phyloP scores from a whole-genome alignment of 78 protist genomes.

The Protostelium mycophagum region DNA sequence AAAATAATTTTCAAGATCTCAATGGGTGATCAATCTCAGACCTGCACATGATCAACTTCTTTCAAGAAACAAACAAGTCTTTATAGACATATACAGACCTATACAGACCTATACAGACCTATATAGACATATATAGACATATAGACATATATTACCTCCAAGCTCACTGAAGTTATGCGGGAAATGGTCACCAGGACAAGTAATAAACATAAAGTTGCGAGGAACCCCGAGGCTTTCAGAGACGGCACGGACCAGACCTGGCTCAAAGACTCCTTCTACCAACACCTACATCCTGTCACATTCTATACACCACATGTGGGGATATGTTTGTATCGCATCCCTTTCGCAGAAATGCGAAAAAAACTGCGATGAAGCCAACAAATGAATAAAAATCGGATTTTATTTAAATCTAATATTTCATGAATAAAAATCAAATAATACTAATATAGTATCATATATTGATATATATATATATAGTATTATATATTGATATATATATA shows the following conservation, averaged over 20 bases:
- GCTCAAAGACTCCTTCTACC: neutral
- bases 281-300: too few relatives aligned
- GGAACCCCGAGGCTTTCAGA: neutral
- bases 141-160: conserved; percentile 39
- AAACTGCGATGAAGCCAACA: too few relatives aligned
- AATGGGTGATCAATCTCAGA: neutral
- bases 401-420: neutral
- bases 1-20: neutral
- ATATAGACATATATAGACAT: too few relatives aligned
- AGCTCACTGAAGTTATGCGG: conserved; percentile 35
- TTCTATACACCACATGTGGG: too few relatives aligned
- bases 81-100: too few relatives aligned
- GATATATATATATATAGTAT: conserved; percentile 19
- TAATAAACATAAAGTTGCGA: conserved; percentile 46
- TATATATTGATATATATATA: conserved; percentile 6
- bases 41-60: neutral
- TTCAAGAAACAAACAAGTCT: neutral
- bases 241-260: neutral
- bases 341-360: too few relatives aligned
- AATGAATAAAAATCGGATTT: neutral
- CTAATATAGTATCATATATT: conserved; percentile 11
- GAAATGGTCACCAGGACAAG: conserved; percentile 39
- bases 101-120: too few relatives aligned
- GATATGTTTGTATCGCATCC: too few relatives aligned
- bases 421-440: conserved; percentile 10